phyloP scores from a whole-genome alignment of 768 basidiomycete genomes.

The Leucocoprinus birnbaumii region DNA sequence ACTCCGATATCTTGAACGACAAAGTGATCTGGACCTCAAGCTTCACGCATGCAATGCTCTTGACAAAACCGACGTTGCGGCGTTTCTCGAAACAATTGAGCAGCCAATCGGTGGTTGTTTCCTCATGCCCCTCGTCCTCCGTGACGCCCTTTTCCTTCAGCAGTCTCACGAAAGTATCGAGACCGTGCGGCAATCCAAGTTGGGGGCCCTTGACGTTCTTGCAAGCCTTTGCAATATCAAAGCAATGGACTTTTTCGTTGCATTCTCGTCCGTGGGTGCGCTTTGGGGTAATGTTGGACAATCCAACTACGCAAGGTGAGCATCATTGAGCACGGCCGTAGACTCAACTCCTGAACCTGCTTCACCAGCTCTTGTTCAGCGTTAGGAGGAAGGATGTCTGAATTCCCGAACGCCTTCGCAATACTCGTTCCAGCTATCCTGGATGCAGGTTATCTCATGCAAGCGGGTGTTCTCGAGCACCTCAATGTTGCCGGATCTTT shows the following conservation, averaged over 20 bases:
- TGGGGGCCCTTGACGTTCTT: conserved; percentile 24
- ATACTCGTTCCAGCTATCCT: conserved; percentile 28
- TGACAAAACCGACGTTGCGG: conserved; percentile 16
- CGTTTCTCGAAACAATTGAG: conserved; percentile 19
- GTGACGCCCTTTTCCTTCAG: conserved; percentile 27
- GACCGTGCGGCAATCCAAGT: conserved; percentile 24
- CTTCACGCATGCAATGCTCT: conserved; percentile 29
- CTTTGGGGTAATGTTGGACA: conserved; percentile 34
- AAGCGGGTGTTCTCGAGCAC: conserved; percentile 9
- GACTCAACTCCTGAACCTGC: no score
- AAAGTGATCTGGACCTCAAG: conserved; percentile 25
- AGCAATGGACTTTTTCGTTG: conserved; percentile 32
- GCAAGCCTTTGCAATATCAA: conserved; percentile 21
- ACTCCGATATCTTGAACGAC: conserved; percentile 25
- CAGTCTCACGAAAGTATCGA: conserved; percentile 27
- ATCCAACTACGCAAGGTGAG: conserved; percentile 33
- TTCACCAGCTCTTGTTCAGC: conserved; percentile 29
- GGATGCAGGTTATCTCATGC: conserved; percentile 21
- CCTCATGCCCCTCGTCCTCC: conserved; percentile 26
- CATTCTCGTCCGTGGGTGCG: conserved; percentile 28
- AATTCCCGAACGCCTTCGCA: conserved; percentile 27
- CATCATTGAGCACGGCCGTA: background rate
- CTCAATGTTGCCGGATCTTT: conserved; percentile 11
- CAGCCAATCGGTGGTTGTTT: conserved; percentile 30
- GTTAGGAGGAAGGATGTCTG: conserved; percentile 22